Conservation (phyloP, 2,329 filamentous ascomycete genomes). For the Sphaerulina vaccinii region DNA sequence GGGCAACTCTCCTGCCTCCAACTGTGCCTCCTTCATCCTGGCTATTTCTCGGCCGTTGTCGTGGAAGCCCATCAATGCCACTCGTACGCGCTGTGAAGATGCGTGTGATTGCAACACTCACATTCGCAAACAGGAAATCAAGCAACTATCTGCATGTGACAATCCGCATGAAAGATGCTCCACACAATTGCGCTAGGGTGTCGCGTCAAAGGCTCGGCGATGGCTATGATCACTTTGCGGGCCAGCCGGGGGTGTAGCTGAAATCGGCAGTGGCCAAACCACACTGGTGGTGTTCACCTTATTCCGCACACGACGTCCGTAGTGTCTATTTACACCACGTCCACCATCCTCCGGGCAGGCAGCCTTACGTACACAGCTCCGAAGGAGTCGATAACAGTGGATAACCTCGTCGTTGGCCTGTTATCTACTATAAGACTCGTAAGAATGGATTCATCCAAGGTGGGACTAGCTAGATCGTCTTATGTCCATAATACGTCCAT, state of each 20-base stretch:
- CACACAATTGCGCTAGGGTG: neutral
- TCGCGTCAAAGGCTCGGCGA: constrained; percentile 9
- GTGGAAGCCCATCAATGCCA: constrained; percentile 17
- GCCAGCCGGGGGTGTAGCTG: neutral
- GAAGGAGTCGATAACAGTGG: too few relatives aligned
- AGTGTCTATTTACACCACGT: too few relatives aligned
- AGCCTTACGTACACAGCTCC: too few relatives aligned
- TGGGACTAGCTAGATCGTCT: too few relatives aligned
- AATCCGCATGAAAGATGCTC: neutral
- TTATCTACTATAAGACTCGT: too few relatives aligned
- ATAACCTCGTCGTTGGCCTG: too few relatives aligned
- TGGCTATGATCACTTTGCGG: constrained; percentile 3
- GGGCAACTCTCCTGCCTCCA: constrained; percentile 26
- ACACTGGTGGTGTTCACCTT: too few relatives aligned
- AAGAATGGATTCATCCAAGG: too few relatives aligned
- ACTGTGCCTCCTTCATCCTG: constrained; percentile 23
- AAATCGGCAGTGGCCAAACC: neutral
- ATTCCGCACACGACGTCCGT: too few relatives aligned
- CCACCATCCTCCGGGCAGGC: too few relatives aligned
- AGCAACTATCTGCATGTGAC: constrained; percentile 5
- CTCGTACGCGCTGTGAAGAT: neutral
- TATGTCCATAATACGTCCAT: too few relatives aligned
- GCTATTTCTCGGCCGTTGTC: constrained; percentile 16
- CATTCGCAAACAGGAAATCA: constrained; percentile 1
- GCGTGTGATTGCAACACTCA: neutral